These are phyloP conservation scores for Fusarium praegraminearum DNA, from an alignment of 2,329 filamentous ascomycete genomes.

Conservation along the genomic window DNA sequence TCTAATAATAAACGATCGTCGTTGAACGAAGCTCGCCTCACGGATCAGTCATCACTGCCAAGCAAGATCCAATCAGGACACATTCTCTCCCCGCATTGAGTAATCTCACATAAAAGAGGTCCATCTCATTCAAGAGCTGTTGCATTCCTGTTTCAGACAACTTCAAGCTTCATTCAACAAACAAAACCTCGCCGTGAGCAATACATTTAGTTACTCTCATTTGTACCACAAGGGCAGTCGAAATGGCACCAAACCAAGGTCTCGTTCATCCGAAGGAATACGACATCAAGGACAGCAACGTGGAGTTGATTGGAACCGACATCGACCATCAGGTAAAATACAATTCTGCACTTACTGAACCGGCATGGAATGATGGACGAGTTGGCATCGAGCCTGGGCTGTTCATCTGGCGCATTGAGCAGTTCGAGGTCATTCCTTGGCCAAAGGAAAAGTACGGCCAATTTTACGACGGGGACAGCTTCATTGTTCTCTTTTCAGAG, in stretches of 20 bases:
- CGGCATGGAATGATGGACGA: constrained; percentile 72
- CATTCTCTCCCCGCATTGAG: constrained; percentile 37
- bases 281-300: constrained; percentile 76
- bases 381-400: constrained; percentile 67
- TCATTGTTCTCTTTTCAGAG: constrained; percentile 72
- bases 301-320: constrained; percentile 72
- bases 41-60: constrained; percentile 39
- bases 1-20: constrained; percentile 25
- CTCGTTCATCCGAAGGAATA: constrained; percentile 73
- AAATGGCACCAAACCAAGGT: constrained; percentile 71
- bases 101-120: constrained; percentile 27
- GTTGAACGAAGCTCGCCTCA: constrained; percentile 8
- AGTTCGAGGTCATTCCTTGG: constrained; percentile 74
- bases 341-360: constrained; percentile 72
- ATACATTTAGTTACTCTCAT: neutral
- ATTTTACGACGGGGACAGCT: constrained; percentile 77
- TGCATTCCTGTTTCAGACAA: constrained; percentile 18
- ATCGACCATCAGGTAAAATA: constrained; percentile 77
- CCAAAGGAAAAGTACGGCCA: constrained; percentile 67
- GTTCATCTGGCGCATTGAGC: constrained; percentile 74
- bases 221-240: constrained; percentile 23
- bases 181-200: neutral
- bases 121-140: constrained; percentile 2
- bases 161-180: neutral
- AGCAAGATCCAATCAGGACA: constrained; percentile 39